A percentile compares a stretch with the other conserved stretches of the same genome.
Conservation (phyloP, 257 asterid species). For the Solanum medicagineum region DNA sequence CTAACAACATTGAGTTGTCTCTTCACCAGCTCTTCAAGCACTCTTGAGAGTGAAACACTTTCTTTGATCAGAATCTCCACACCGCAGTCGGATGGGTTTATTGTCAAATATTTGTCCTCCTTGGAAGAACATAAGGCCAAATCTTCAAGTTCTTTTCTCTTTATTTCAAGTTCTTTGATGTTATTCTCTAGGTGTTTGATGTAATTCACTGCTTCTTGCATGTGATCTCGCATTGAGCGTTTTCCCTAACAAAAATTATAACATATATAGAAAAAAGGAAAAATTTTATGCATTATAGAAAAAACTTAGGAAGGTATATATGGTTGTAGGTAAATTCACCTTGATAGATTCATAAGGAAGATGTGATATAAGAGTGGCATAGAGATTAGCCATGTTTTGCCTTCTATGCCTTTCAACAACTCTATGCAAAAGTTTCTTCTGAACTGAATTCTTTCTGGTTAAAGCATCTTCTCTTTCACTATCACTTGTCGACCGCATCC, state of each 20-base stretch:
- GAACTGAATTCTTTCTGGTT: neutral
- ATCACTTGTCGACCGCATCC: neutral
- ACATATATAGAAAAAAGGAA: neutral
- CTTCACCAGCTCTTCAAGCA: neutral
- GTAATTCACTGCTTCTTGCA: neutral
- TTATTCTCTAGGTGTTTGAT: neutral
- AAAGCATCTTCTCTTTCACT: neutral
- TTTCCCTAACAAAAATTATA: neutral
- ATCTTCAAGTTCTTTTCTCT: neutral
- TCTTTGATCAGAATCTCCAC: neutral
- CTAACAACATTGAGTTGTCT: neutral
- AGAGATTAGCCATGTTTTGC: slow-evolving; percentile 18
- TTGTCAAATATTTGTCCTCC: neutral
- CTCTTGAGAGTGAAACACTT: neutral
- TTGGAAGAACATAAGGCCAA: neutral
- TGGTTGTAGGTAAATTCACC: neutral
- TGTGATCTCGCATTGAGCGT: neutral
- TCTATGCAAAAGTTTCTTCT: slow-evolving; percentile 5
- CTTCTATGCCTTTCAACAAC: slow-evolving; percentile 24
- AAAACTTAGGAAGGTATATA: neutral
- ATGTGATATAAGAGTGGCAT: slow-evolving; percentile 6
- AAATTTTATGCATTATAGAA: neutral
- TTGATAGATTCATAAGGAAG: slow-evolving; percentile 12
- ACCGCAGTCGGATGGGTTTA: neutral
- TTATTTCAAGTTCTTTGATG: neutral